Conservation (phyloP, 108 stramenopile species). For the Mediolabrus comicus region DNA sequence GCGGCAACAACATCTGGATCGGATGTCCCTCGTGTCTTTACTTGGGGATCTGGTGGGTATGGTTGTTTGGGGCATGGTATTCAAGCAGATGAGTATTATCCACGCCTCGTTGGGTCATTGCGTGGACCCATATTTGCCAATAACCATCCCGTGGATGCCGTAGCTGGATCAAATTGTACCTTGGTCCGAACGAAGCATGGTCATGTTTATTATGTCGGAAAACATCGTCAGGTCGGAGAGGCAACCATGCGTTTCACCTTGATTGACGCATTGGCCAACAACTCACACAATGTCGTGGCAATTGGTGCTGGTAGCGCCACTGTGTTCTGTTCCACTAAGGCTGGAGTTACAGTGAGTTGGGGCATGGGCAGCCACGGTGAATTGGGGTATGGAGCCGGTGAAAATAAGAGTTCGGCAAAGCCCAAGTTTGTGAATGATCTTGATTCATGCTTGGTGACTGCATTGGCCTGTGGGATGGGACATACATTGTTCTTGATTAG, state of each 20-base stretch:
- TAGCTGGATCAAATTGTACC: constrained; percentile 71
- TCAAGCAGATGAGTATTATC: constrained; percentile 84
- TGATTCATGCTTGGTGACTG: constrained; percentile 50
- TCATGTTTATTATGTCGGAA: constrained; percentile 89
- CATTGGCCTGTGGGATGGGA: constrained; percentile 82
- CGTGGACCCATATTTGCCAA: constrained; percentile 52
- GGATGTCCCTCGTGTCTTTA: constrained; percentile 60
- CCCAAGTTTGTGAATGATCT: constrained; percentile 76
- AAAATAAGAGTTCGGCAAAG: constrained; percentile 70
- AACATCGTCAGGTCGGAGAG: constrained; percentile 69
- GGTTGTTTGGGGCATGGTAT: constrained; percentile 82
- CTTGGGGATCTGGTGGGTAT: constrained; percentile 88
- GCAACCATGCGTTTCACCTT: constrained; percentile 82
- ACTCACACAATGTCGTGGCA: constrained; percentile 72
- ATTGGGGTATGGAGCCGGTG: constrained; percentile 65
- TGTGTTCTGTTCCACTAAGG: constrained; percentile 64
- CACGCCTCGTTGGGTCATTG: constrained; percentile 56
- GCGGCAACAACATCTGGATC: constrained; percentile 36
- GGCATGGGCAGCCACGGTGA: constrained; percentile 81
- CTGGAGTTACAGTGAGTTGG: constrained; percentile 84
- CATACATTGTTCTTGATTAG: constrained; percentile 72
- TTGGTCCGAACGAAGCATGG: constrained; percentile 67
- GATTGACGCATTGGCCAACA: constrained; percentile 82
- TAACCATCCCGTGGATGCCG: constrained; percentile 46
- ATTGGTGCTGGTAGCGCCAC: constrained; percentile 62